Evolutionary conservation across 257 asterid genomes (phyloP).

Genomic region (Ilex aquifolium): DNA sequence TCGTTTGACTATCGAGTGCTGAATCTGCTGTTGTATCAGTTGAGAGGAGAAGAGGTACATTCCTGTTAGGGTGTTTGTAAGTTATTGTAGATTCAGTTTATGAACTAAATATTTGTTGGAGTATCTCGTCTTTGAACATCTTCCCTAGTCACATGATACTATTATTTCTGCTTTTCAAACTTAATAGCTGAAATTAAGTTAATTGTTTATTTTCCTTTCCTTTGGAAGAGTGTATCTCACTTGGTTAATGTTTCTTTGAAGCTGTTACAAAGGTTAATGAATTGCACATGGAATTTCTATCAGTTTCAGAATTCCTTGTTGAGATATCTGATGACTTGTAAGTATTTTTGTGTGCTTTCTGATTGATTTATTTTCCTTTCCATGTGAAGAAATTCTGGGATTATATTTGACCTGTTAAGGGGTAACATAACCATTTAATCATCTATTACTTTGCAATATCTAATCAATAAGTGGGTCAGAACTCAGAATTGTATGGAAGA

Average conservation of each 20-base stretch:
- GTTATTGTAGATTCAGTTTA: not conserved
- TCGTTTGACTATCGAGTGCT: constrained; percentile 91
- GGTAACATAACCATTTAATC: too few relatives aligned
- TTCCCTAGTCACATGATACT: too few relatives aligned
- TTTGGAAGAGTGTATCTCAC: too few relatives aligned
- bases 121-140: not conserved
- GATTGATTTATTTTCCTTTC: too few relatives aligned
- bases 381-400: too few relatives aligned
- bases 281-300: constrained; percentile 85
- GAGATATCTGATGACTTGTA: constrained; percentile 94
- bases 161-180: too few relatives aligned
- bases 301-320: constrained; percentile 83
- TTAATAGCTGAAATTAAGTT: too few relatives aligned
- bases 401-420: too few relatives aligned
- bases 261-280: constrained; percentile 79
- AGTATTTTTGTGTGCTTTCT: constrained; percentile 26
- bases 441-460: too few relatives aligned
- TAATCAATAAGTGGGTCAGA: too few relatives aligned
- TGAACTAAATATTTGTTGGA: not conserved
- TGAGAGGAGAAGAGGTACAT: constrained; percentile 66
- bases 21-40: constrained; percentile 76
- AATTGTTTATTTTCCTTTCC: too few relatives aligned
- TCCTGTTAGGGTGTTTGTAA: constrained; percentile 1
- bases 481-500: too few relatives aligned
- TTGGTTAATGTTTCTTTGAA: constrained; percentile 24